Percentiles rank a stretch among this genome's conserved stretches.
Evolutionary conservation across 129 eudicot species (phyloP).

Genomic region (Daucus carota): DNA sequence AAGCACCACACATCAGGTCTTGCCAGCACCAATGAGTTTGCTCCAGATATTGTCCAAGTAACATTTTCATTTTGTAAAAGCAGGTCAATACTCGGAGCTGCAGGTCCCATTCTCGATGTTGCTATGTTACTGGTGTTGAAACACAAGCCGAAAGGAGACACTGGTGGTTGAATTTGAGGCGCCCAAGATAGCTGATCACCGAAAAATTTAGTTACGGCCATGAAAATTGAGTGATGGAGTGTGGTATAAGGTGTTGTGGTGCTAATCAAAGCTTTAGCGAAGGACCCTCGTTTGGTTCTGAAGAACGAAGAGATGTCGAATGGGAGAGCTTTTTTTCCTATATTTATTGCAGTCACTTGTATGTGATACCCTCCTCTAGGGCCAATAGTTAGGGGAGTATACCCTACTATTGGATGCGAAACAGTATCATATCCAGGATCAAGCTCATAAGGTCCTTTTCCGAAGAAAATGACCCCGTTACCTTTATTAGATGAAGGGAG

Average conservation of each 20-base stretch:
- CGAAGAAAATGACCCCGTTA: conserved; percentile 35
- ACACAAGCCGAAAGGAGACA: conserved; percentile 40
- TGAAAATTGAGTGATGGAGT: conserved; percentile 29
- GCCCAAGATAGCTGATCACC: conserved; percentile 13
- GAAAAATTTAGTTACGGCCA: conserved; percentile 17
- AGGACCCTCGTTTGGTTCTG: background rate
- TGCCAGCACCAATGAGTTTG: conserved; percentile 37
- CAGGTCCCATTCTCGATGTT: conserved; percentile 3
- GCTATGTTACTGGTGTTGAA: conserved; percentile 24
- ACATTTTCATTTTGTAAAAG: conserved; percentile 20
- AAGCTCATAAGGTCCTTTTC: conserved; percentile 22
- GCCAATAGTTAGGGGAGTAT: conserved; percentile 31
- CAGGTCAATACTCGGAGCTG: conserved; percentile 32
- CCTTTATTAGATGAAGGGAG: conserved; percentile 13
- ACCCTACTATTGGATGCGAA: background rate
- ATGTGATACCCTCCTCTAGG: conserved; percentile 35
- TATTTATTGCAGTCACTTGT: conserved; percentile 25
- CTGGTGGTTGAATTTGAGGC: conserved; percentile 22
- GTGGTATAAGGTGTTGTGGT: conserved; percentile 41
- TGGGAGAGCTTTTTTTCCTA: conserved; percentile 22
- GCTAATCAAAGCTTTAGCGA: conserved; percentile 18
- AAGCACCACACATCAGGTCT: conserved; percentile 32
- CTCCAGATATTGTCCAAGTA: conserved; percentile 25
- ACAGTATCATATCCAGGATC: conserved; percentile 14
- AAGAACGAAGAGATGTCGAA: conserved; percentile 16